Percentiles rank a stretch among this genome's conserved stretches.
phyloP scores from a whole-genome alignment of 1,284 basidiomycete genomes.

The Cryptococcus neoformans region DNA sequence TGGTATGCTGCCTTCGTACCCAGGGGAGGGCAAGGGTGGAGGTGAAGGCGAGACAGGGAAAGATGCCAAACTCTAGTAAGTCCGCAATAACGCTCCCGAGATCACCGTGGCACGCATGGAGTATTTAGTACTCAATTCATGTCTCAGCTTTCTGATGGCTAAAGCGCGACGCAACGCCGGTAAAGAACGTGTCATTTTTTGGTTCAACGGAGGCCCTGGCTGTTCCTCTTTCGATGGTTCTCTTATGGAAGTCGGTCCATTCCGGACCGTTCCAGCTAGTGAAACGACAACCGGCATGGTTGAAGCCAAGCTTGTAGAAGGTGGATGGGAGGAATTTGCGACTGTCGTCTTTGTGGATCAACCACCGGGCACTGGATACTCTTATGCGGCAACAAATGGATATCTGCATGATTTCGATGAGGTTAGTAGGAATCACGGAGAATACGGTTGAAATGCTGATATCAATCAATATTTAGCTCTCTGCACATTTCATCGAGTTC shows the following conservation, averaged over 20 bases:
- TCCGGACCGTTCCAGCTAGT: slow-evolving; percentile 58
- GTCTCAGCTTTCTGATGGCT: slow-evolving; percentile 74
- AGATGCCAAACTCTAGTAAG: slow-evolving; percentile 49
- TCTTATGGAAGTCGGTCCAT: slow-evolving; percentile 97
- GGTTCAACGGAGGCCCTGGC: slow-evolving; percentile 97
- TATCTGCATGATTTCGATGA: slow-evolving; percentile 77
- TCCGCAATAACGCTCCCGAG: neutral
- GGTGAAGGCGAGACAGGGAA: slow-evolving; percentile 41
- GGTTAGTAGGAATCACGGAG: slow-evolving; percentile 47
- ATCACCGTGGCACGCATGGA: neutral
- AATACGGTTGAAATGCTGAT: slow-evolving; percentile 5
- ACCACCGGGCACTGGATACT: slow-evolving; percentile 92
- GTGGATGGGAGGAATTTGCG: slow-evolving; percentile 99
- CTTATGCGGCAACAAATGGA: slow-evolving; percentile 78
- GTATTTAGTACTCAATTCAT: neutral
- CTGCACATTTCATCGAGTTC: slow-evolving; percentile 78
- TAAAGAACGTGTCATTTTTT: slow-evolving; percentile 84
- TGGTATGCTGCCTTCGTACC: slow-evolving; percentile 76
- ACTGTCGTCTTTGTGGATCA: slow-evolving; percentile 97
- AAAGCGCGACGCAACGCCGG: slow-evolving; percentile 84
- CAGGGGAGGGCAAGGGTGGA: slow-evolving; percentile 53
- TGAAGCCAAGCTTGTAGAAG: slow-evolving; percentile 71
- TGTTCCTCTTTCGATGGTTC: slow-evolving; percentile 96
- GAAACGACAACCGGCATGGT: slow-evolving; percentile 57
- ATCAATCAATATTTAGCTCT: slow-evolving; percentile 56